A percentile compares a stretch with the other conserved stretches of the same genome.
Evolutionary conservation across 139 green algal species (phyloP).

Genomic region (Ulvella scutata): DNA sequence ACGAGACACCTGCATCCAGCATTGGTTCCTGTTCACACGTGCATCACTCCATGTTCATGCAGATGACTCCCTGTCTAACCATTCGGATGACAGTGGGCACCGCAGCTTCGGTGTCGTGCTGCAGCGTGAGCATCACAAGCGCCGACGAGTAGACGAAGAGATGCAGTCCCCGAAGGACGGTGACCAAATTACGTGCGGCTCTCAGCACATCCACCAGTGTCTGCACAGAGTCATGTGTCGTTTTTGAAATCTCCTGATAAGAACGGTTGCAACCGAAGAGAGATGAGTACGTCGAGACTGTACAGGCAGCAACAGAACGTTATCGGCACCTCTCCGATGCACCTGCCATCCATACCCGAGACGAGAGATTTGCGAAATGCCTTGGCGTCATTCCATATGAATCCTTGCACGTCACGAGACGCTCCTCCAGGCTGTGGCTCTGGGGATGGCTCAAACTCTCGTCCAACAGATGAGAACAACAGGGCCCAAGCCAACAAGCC

Average conservation of each 20-base stretch:
- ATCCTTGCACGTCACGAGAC: not conserved
- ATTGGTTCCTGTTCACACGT: not conserved
- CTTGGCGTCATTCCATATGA: not conserved
- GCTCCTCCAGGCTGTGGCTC: not conserved
- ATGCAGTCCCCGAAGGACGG: not conserved
- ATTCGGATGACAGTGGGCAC: not conserved
- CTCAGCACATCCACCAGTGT: no score
- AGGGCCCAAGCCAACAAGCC: not conserved
- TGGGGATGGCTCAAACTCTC: no score
- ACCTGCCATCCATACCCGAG: not conserved
- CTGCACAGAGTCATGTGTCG: not conserved
- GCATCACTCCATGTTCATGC: not conserved
- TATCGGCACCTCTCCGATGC: not conserved
- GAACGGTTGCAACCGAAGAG: no score
- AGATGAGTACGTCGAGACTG: no score
- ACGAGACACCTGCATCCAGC: not conserved
- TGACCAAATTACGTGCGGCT: not conserved
- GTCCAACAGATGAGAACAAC: not conserved
- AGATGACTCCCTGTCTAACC: not conserved
- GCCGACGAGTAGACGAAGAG: not conserved
- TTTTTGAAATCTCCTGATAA: no score
- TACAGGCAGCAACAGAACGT: no score
- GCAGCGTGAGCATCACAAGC: not conserved
- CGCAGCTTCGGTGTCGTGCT: not conserved
- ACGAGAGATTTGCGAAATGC: not conserved